phyloP scores from a whole-genome alignment of 176 grass and related monocot species.

The Zoysia japonica region DNA sequence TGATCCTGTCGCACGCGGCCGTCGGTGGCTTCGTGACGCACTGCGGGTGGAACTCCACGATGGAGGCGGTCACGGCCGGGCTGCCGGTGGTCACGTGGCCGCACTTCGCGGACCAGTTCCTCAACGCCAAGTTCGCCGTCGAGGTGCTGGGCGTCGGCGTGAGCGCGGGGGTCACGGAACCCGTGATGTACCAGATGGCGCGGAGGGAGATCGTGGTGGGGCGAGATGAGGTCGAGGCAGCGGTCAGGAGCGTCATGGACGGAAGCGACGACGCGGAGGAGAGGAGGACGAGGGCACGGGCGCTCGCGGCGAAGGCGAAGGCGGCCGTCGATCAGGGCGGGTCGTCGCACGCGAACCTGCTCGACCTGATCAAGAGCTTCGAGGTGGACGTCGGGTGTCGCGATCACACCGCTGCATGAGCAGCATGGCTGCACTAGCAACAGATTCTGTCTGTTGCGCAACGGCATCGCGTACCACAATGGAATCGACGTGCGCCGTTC shows the following conservation, averaged over 20 bases:
- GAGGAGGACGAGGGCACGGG: slow-evolving; percentile 32
- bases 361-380: slow-evolving; percentile 26
- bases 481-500: too few species aligned
- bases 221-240: slow-evolving; percentile 16
- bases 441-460: not conserved
- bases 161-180: slow-evolving; percentile 35
- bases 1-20: slow-evolving; percentile 58
- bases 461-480: too few species aligned
- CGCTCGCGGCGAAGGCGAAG: slow-evolving; percentile 4
- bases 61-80: slow-evolving; percentile 53
- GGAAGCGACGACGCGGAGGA: slow-evolving; percentile 44
- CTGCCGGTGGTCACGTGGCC: slow-evolving; percentile 65
- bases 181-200: not conserved
- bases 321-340: slow-evolving; percentile 32
- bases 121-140: slow-evolving; percentile 69
- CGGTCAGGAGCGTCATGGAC: slow-evolving; percentile 43
- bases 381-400: not conserved
- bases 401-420: not conserved
- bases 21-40: slow-evolving; percentile 72
- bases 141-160: slow-evolving; percentile 65
- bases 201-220: slow-evolving; percentile 21
- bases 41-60: slow-evolving; percentile 89
- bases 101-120: slow-evolving; percentile 61
- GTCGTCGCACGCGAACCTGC: slow-evolving; percentile 30
- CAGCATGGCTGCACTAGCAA: not conserved